Conservation (phyloP, 2,329 filamentous ascomycete genomes). For the Harringtonia aguacate region DNA sequence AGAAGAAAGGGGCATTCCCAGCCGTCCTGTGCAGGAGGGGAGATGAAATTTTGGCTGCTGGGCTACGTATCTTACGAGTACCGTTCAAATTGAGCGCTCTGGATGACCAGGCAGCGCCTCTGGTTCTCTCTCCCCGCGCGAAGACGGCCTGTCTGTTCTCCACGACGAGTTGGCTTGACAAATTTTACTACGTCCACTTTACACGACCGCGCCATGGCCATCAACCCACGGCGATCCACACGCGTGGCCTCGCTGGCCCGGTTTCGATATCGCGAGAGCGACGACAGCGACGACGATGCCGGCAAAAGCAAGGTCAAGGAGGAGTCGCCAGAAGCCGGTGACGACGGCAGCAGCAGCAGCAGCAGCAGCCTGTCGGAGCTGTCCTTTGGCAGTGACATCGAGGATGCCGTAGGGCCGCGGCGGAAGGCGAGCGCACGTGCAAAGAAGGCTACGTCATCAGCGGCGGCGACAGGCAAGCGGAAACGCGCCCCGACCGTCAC, state of each 20-base stretch:
- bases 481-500: slow-evolving; percentile 18
- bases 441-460: not conserved
- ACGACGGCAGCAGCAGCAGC: not conserved
- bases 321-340: not conserved
- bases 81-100: too few relatives aligned
- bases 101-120: too few relatives aligned
- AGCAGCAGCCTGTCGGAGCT: slow-evolving; percentile 11
- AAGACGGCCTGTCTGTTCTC: too few relatives aligned
- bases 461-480: slow-evolving; percentile 17
- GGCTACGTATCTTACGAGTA: too few relatives aligned
- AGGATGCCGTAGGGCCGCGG: slow-evolving; percentile 18
- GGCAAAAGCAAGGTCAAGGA: not conserved
- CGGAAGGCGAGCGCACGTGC: not conserved
- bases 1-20: too few relatives aligned
- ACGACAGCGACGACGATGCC: slow-evolving; percentile 2
- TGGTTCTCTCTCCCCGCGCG: too few relatives aligned
- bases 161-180: too few relatives aligned
- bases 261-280: slow-evolving; percentile 11
- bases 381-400: slow-evolving; percentile 19
- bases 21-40: too few relatives aligned
- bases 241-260: slow-evolving; percentile 10
- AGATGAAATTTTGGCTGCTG: too few relatives aligned
- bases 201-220: too few relatives aligned
- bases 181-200: too few relatives aligned
- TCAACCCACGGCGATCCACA: slow-evolving; percentile 5